These are phyloP conservation scores for Dimocarpus longan DNA, from an alignment of 345 rosid species.

Conservation along the genomic window DNA sequence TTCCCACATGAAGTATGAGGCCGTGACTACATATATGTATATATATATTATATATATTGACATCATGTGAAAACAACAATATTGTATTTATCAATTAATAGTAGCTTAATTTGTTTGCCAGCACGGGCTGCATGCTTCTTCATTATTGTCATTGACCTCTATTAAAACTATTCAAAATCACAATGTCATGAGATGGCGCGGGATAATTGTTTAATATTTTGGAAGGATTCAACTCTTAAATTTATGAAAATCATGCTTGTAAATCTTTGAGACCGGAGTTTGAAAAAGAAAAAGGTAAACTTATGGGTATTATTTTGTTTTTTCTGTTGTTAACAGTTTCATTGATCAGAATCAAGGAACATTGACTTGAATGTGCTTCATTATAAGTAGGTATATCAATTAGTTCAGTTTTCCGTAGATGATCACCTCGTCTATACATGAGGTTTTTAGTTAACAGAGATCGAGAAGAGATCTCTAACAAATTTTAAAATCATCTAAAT, in stretches of 20 bases:
- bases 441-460: too few species aligned
- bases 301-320: too few species aligned
- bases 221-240: neutral
- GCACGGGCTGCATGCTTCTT: neutral
- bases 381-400: too few species aligned
- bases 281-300: too few species aligned
- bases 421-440: too few species aligned
- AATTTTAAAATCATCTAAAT: too few species aligned
- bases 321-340: too few species aligned
- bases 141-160: neutral
- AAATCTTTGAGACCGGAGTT: neutral
- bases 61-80: neutral
- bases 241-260: neutral
- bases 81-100: neutral
- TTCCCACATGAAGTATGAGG: neutral
- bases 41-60: neutral
- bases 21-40: neutral
- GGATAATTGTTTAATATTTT: too few species aligned
- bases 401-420: too few species aligned
- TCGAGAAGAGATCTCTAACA: too few species aligned
- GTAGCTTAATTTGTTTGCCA: neutral
- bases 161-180: neutral
- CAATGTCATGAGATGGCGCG: neutral
- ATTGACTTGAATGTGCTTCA: too few species aligned
- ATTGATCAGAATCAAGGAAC: too few species aligned